Conservation (phyloP, 2,329 filamentous ascomycete species). For the Calonectria pseudoreteaudii region DNA sequence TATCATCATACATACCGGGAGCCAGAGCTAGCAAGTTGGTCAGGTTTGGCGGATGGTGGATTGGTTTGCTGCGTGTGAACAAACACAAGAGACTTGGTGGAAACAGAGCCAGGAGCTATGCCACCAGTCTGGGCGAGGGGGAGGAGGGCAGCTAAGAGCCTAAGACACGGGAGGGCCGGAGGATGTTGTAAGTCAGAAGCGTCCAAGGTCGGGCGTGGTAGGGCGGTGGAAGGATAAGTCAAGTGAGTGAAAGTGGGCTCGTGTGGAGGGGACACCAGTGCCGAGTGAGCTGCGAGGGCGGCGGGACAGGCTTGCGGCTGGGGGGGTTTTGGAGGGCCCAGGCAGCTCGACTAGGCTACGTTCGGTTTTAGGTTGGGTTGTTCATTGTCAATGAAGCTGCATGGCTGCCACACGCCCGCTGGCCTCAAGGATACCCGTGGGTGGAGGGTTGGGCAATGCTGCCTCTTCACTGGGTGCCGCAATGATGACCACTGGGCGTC, state of each 20-base stretch:
- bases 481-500: not conserved
- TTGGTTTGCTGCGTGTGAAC: not conserved
- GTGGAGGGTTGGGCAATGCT: not conserved
- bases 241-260: conserved; percentile 10
- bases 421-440: not conserved
- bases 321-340: not conserved
- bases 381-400: conserved; percentile 3
- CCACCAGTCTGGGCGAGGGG: not conserved
- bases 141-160: conserved; percentile 16
- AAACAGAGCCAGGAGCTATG: conserved; percentile 6
- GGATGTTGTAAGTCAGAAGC: conserved; percentile 25
- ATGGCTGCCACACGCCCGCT: conserved; percentile 8
- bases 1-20: conserved; percentile 6
- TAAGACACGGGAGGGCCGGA: conserved; percentile 27
- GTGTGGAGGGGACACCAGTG: not conserved
- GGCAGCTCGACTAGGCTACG: not conserved
- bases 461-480: not conserved
- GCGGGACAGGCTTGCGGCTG: conserved; percentile 7
- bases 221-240: conserved; percentile 10
- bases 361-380: conserved; percentile 13
- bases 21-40: not conserved
- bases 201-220: conserved; percentile 5
- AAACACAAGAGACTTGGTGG: not conserved
- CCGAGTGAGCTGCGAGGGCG: not conserved
- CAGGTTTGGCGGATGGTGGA: not conserved